Evolutionary conservation across 768 basidiomycete species (phyloP), one percentile per base, ranked within the genome.

Genomic region (Clitopilus passeckerianus): DNA sequence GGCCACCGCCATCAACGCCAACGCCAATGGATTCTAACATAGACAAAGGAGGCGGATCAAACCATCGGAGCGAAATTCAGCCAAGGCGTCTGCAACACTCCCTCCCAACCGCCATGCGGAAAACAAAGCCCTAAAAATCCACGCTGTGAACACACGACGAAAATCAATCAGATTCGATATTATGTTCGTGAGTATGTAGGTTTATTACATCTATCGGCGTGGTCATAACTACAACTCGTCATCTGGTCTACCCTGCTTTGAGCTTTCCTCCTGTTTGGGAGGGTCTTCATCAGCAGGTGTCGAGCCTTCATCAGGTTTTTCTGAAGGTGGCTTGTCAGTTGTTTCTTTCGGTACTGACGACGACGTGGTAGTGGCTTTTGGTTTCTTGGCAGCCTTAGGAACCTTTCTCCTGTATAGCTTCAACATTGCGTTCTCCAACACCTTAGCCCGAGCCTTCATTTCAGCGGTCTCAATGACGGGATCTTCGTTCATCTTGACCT

Each of bases 381-480:
- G 72, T 71, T 86, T 87, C 75, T 77, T 84, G 57, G 73, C 14
- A 15, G 30, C 69, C 71, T 88, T 89, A 1, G 89, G 86, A 46
- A 79, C 75, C 75, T 85, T 91, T 71, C 88, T 79, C 77, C 78
- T 89, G 65, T 80, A 80, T 60, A 93, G 66, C 68, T 79, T 86
- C 70, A 85, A 83, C 71, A 92, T 67, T 53, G 87, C 87, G 55
- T 76, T 83, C 78, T 96, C 93, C 34, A 97, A 75, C 46, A 81
- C 81, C 80, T 89, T 90, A 24, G 90, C 90, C 58, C 89, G 80
- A 58, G 86, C 86, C 74, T 87, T 89, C 85, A 98, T 87, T 74
- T 98, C 95, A 64, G 75, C 82, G 54, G 89, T 90, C 73, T 86
- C 82, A 33, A 98, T 84, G n/a, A 89, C 89, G 2, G 95, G 93